Percentiles rank a stretch among this genome's conserved stretches.
phyloP scores from a whole-genome alignment of 257 asterid genomes.

The Forsythia suspensa region DNA sequence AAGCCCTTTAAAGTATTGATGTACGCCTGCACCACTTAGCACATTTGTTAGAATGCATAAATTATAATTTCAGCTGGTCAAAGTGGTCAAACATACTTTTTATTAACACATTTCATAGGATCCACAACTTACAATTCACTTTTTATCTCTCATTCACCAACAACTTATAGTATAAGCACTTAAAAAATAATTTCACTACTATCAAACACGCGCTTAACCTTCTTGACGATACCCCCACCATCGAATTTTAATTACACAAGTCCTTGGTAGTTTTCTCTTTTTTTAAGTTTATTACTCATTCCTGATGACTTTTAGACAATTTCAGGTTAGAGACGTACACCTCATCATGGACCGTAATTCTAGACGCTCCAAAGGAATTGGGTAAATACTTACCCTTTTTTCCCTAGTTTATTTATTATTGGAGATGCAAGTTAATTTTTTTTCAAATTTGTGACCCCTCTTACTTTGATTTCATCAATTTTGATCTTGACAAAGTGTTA shows the following conservation, averaged over 20 bases:
- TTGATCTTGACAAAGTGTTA: constrained; percentile 9
- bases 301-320: not conserved
- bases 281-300: not conserved
- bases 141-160: too few species aligned
- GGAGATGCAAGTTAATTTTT: constrained; percentile 3
- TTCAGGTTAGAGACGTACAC: constrained; percentile 73
- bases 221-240: too few species aligned
- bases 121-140: too few species aligned
- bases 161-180: too few species aligned
- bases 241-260: not conserved
- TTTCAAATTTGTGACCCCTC: constrained; percentile 3
- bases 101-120: too few species aligned
- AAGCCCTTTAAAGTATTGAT: too few species aligned
- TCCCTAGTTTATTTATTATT: constrained; percentile 17
- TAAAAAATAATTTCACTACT: too few species aligned
- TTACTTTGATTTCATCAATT: not conserved
- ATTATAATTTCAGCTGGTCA: too few species aligned
- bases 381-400: constrained; percentile 39
- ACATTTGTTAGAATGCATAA: too few species aligned
- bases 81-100: too few species aligned
- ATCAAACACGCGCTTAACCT: too few species aligned
- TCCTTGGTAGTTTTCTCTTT: not conserved
- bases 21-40: too few species aligned
- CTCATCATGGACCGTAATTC: constrained; percentile 76
- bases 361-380: constrained; percentile 72